Percentiles rank a stretch among this genome's conserved stretches.
phyloP scores from a whole-genome alignment of 2,329 filamentous ascomycete species.

The Pseudogymnoascus pannorum region DNA sequence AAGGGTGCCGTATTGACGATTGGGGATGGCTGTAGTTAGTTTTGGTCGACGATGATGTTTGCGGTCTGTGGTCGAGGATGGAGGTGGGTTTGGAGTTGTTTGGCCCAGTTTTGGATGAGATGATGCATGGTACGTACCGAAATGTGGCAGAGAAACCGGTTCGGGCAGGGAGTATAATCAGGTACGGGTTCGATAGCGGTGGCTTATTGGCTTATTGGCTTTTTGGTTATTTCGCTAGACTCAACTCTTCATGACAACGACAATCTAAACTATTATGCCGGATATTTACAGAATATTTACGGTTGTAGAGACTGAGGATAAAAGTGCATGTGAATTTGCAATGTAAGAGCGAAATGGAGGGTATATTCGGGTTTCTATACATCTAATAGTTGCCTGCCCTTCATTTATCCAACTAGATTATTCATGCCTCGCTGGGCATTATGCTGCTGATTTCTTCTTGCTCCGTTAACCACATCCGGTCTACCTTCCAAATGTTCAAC shows the following conservation, averaged over 20 bases:
- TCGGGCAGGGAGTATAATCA: constrained; percentile 6
- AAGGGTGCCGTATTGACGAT: constrained; percentile 6
- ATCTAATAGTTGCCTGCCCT: not conserved
- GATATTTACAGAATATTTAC: no score
- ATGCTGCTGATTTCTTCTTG: no score
- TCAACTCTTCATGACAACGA: no score
- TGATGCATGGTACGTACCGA: constrained; percentile 1
- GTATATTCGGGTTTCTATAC: not conserved
- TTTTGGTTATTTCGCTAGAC: not conserved
- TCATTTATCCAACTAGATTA: not conserved
- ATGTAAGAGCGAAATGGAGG: not conserved
- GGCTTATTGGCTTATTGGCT: not conserved
- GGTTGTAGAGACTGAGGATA: no score
- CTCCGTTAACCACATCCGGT: not conserved
- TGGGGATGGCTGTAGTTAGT: not conserved
- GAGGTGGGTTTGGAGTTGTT: constrained; percentile 6
- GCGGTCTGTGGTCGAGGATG: constrained; percentile 2
- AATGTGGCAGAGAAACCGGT: not conserved
- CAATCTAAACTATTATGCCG: no score
- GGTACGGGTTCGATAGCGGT: constrained; percentile 1
- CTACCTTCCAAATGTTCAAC: not conserved
- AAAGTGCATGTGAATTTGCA: not conserved
- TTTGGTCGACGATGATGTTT: constrained; percentile 1
- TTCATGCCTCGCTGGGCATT: no score
- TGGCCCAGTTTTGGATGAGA: constrained; percentile 5